A percentile compares a stretch with the other conserved stretches of the same genome.
phyloP scores from a whole-genome alignment of 495 filamentous ascomycete genomes.

The Penicillium nucicola region DNA sequence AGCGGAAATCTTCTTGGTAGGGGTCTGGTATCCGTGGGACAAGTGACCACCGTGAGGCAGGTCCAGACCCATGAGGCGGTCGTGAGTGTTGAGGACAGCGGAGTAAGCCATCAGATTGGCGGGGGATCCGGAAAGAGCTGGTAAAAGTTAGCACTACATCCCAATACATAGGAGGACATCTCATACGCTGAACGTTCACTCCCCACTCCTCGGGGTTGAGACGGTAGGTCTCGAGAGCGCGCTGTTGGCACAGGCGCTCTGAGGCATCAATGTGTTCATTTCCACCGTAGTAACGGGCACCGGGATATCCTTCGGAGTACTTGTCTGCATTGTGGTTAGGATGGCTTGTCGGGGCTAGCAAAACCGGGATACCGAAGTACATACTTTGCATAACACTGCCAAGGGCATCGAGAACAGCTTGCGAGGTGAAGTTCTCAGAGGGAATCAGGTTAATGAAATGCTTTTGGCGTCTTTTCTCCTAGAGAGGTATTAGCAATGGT shows the following conservation, averaged over 20 bases:
- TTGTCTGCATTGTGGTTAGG: constrained; percentile 63
- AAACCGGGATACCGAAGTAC: constrained; percentile 22
- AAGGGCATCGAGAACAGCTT: constrained; percentile 92
- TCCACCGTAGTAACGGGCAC: constrained; percentile 94
- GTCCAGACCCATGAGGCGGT: constrained; percentile 95
- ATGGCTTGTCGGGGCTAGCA: neutral
- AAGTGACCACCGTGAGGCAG: constrained; percentile 95
- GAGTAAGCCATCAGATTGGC: constrained; percentile 97
- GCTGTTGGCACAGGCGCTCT: constrained; percentile 83
- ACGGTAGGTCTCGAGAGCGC: constrained; percentile 83
- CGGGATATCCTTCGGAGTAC: constrained; percentile 98
- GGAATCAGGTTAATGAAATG: constrained; percentile 99
- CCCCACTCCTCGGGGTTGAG: constrained; percentile 88
- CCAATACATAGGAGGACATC: neutral
- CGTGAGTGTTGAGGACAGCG: constrained; percentile 85
- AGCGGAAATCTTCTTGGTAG: constrained; percentile 96
- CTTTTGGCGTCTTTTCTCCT: constrained; percentile 95
- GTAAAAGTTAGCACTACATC: constrained; percentile 14
- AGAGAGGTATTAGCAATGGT: constrained; percentile 14
- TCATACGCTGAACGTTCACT: constrained; percentile 92
- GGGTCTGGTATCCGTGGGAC: constrained; percentile 96
- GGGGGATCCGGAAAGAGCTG: constrained; percentile 91
- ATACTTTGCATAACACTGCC: constrained; percentile 98
- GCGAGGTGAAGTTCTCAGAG: constrained; percentile 98
- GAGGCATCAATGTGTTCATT: constrained; percentile 94